phyloP scores from a whole-genome alignment of 345 rosid genomes.

The Carallia pectinifolia region DNA sequence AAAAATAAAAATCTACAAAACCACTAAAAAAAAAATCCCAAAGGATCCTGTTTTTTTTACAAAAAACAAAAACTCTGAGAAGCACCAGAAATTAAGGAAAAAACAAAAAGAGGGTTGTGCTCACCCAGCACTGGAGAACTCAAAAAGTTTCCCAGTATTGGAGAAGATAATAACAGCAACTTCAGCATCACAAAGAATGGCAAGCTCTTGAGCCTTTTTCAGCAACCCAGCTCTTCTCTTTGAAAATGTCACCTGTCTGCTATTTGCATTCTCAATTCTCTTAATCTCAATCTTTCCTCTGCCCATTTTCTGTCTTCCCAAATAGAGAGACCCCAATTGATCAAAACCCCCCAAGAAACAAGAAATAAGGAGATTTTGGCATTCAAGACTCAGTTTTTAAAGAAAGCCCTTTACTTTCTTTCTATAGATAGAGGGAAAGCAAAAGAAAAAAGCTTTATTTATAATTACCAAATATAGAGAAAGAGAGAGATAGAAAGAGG shows the following conservation, averaged over 20 bases:
- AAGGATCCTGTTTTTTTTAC: not conserved
- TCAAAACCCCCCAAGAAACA: not conserved
- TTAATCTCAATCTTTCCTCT: constrained; percentile 94
- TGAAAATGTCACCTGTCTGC: constrained; percentile 96
- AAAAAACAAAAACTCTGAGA: not conserved
- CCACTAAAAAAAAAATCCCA: not conserved
- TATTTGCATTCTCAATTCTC: constrained; percentile 90
- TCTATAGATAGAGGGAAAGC: not conserved
- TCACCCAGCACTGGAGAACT: constrained; percentile 79
- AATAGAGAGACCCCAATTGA: constrained; percentile 10
- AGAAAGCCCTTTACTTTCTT: constrained; percentile 4
- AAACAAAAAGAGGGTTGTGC: not conserved
- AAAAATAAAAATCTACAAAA: not conserved
- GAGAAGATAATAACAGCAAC: constrained; percentile 93
- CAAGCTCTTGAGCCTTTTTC: constrained; percentile 83
- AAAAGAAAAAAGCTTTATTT: constrained; percentile 19
- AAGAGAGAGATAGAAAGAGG: constrained; percentile 22
- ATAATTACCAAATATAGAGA: constrained; percentile 47
- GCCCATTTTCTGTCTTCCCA: constrained; percentile 47
- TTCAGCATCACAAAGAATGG: constrained; percentile 91
- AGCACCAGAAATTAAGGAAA: no score
- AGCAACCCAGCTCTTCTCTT: constrained; percentile 90
- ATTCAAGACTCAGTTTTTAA: constrained; percentile 3
- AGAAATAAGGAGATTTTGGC: not conserved
- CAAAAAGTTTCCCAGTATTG: constrained; percentile 86